These are phyloP conservation scores for Apiospora pterosperma DNA, from an alignment of 2,329 filamentous ascomycete species.

Conservation along the genomic window DNA sequence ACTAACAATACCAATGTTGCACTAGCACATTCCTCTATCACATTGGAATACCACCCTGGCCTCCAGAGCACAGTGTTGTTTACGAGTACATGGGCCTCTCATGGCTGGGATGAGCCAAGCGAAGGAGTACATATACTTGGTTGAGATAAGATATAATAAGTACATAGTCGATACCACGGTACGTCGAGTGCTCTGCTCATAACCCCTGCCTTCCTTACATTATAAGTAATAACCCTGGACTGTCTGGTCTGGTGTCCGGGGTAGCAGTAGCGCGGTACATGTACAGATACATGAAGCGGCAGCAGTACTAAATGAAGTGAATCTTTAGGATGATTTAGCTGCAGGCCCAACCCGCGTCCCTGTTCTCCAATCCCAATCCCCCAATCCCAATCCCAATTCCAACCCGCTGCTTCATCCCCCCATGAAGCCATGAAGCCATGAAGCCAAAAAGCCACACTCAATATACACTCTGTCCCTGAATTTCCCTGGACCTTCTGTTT, in stretches of 20 bases:
- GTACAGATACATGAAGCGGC: neutral
- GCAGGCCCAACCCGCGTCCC: neutral
- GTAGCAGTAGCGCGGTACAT: constrained; percentile 1
- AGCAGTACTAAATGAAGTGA: neutral
- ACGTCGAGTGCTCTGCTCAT: no score
- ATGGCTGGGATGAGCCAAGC: no score
- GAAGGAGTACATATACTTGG: no score
- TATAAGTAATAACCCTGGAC: neutral
- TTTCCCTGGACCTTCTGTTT: neutral
- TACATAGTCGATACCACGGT: neutral
- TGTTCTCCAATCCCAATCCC: neutral
- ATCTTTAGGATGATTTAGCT: neutral
- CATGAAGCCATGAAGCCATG: no score
- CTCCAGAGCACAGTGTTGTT: no score
- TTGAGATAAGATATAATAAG: neutral
- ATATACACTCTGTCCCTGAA: constrained; percentile 3
- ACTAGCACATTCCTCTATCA: no score
- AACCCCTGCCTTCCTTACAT: neutral
- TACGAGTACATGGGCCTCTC: no score
- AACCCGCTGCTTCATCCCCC: neutral
- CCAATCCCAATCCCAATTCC: neutral
- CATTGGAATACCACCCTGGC: no score
- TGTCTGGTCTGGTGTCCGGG: neutral
- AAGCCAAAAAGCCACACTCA: constrained; percentile 1
- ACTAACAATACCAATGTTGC: no score